Evolutionary conservation across 805 yeast species (phyloP), one percentile per base, ranked within the genome.

Genomic region (Kuraishia floccosa): DNA sequence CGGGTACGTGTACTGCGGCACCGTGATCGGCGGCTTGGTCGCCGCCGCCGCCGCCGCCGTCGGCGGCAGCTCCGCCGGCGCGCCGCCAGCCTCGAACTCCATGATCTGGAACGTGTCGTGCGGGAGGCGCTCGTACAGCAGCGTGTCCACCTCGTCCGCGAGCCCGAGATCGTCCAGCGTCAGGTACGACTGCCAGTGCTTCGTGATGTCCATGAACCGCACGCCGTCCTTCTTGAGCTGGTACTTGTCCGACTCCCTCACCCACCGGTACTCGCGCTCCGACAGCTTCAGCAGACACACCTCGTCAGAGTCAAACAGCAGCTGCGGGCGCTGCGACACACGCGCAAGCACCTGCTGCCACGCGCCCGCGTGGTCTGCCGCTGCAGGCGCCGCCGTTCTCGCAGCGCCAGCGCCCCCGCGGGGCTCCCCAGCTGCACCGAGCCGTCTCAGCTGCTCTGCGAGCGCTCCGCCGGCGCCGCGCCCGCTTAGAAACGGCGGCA

Each of bases 131-230:
- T n/a, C n/a, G n/a, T n/a, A n/a, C n/a, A 24, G 9, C 15, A 24
- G n/a, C 5, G 17, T 6, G 9, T 16, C 13, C 12, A 13, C 15
- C 8, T 26, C 28, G 8, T 15, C n/a, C 20, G 20, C 28, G n/a
- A 26, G 20, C 6, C 20, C 28, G 11, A 16, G 14, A 7, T 14
- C 18, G 11, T 18, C 28, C 37, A 37, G 11, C n/a, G n/a, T n/a
- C n/a, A n/a, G n/a, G 28, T 15, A 26, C 12, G 5, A 13, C 7
- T 11, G 17, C 20, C 42, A 43, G 36, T 61, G 59, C 14, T 60
- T 59, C 7, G 89, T 77, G 20, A 79, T 63, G 52, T 80, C 89
- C 39, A 81, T 69, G 47, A 77, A 80, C 17, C 58, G 65, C 21
- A 62, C 50, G 30, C 76, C 76, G 24, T 58, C 48, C 31, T 69